These are phyloP conservation scores for Amniculicola lignicola DNA, from an alignment of 495 filamentous ascomycete species.

Conservation along the genomic window DNA sequence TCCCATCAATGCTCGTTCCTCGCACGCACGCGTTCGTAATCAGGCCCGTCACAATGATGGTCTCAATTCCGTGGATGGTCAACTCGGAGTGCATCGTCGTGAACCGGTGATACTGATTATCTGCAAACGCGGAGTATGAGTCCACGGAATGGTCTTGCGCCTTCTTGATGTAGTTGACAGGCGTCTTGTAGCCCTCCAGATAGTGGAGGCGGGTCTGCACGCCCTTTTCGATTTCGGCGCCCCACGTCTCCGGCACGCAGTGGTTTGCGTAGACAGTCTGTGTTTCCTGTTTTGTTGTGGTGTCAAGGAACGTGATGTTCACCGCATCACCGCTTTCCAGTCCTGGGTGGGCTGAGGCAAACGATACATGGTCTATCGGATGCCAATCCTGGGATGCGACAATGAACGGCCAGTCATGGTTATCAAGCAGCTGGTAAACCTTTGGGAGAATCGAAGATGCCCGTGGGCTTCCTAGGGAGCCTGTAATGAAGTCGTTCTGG, in stretches of 20 bases:
- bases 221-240: constrained; percentile 35
- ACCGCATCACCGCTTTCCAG: not conserved
- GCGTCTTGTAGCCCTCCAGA: constrained; percentile 34
- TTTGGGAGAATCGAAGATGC: constrained; percentile 37
- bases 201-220: constrained; percentile 32
- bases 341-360: constrained; percentile 11
- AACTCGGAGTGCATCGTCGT: constrained; percentile 38
- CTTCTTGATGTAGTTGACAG: constrained; percentile 40
- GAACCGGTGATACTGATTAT: constrained; percentile 41
- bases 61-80: constrained; percentile 34
- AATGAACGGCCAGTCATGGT: constrained; percentile 40
- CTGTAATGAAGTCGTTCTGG: constrained; percentile 41
- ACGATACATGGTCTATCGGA: constrained; percentile 35
- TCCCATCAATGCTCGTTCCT: constrained; percentile 37
- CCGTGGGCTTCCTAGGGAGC: constrained; percentile 34
- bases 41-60: constrained; percentile 34
- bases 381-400: constrained; percentile 40
- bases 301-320: constrained; percentile 13
- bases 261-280: constrained; percentile 36
- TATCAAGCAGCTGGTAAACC: constrained; percentile 37
- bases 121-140: constrained; percentile 37
- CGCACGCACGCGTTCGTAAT: constrained; percentile 39
- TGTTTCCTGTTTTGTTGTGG: constrained; percentile 31
- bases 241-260: constrained; percentile 38
- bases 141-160: constrained; percentile 41